phyloP scores from a whole-genome alignment of 2,329 filamentous ascomycete genomes.

The Colletotrichum acutatum region DNA sequence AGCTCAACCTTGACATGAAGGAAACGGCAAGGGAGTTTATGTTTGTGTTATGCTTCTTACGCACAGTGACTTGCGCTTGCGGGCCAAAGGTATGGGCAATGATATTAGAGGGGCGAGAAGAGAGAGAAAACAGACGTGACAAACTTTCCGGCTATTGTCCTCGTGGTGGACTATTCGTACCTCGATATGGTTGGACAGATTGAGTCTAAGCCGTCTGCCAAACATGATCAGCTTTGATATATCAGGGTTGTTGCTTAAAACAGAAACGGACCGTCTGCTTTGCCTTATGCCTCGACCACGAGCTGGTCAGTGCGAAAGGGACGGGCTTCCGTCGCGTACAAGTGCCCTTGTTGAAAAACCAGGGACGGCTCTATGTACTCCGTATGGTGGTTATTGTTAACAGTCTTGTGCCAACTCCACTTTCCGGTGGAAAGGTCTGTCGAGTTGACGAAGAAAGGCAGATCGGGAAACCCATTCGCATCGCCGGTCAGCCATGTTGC shows the following conservation, averaged over 20 bases:
- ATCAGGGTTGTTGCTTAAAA: neutral
- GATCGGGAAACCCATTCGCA: conserved; percentile 26
- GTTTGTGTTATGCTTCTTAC: neutral
- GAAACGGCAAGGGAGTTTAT: neutral
- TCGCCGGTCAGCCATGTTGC: neutral
- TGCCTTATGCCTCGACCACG: neutral
- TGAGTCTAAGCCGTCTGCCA: neutral
- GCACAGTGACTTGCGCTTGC: neutral
- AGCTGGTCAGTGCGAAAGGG: conserved; percentile 4
- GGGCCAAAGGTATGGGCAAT: conserved; percentile 5
- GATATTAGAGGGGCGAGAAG: neutral
- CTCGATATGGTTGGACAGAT: conserved; percentile 2
- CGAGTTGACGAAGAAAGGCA: neutral
- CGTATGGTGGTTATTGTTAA: neutral
- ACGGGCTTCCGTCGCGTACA: neutral
- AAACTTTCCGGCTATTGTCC: neutral
- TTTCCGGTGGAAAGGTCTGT: neutral
- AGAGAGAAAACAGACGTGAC: neutral
- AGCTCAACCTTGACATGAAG: neutral
- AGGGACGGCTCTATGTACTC: neutral
- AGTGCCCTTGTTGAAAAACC: neutral
- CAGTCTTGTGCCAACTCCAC: neutral
- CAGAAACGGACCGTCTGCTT: neutral
- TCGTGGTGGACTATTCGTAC: neutral
- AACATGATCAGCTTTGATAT: neutral